Percentiles rank a stretch among this genome's conserved stretches.
Evolutionary conservation across 495 filamentous ascomycete species (phyloP).

Genomic region (Pseudoneurospora amorphoporcata): DNA sequence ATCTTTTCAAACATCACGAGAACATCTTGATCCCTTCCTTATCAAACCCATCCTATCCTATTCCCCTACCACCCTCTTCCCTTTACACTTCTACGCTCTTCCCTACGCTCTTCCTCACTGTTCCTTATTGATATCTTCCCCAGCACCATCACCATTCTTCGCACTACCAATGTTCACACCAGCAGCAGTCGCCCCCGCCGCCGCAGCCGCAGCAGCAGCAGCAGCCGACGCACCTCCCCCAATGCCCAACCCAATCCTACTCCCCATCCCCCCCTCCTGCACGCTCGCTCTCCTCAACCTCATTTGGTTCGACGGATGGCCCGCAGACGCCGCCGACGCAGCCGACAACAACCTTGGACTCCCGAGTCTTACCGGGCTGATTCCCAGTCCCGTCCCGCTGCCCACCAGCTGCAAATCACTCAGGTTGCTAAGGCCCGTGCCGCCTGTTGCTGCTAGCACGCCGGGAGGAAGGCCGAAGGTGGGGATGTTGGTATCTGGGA

Average conservation of each 20-base stretch:
- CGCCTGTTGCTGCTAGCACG: slow-evolving; percentile 17
- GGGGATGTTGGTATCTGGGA: slow-evolving; percentile 36
- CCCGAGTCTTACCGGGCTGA: slow-evolving; percentile 18
- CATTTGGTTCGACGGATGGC: neutral
- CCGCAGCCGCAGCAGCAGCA: neutral
- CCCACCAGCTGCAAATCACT: neutral
- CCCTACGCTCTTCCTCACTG: neutral
- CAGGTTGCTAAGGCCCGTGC: neutral
- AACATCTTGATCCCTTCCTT: neutral
- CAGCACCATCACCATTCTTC: neutral
- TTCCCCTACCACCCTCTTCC: neutral
- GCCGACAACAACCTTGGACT: slow-evolving; percentile 27
- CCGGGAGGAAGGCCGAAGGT: slow-evolving; percentile 31
- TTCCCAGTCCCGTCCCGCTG: slow-evolving; percentile 4
- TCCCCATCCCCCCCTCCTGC: slow-evolving; percentile 22
- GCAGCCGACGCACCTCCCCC: slow-evolving; percentile 2
- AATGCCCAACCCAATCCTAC: neutral
- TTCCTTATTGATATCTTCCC: neutral
- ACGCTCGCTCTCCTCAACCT: slow-evolving; percentile 34
- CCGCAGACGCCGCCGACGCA: slow-evolving; percentile 1
- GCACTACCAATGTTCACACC: neutral
- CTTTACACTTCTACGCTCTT: neutral
- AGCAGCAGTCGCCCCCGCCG: neutral
- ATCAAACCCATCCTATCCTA: neutral
- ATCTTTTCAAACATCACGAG: neutral